Base-by-base conservation (phyloP, 2,329 filamentous ascomycete species). In the Fusarium fujikuroi region DNA sequence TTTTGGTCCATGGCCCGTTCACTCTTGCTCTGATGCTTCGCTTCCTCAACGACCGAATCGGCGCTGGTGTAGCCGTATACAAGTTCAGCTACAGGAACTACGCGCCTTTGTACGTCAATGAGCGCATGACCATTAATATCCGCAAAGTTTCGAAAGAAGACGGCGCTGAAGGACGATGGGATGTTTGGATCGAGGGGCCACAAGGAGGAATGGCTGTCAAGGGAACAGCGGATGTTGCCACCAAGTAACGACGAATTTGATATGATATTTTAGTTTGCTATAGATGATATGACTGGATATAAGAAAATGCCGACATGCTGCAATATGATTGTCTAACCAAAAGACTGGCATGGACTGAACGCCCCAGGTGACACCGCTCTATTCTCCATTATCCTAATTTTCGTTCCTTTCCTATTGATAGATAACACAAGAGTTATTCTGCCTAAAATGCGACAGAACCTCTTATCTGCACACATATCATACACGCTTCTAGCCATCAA, bases 1-100 rank as follows among this genome's bases (percentile, higher is more conserved):
- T 94, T 32, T 87, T 98, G 21, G 93, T 98, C 62, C 96, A 98
- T 78, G 96, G 96, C 0, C 95, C 96, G 2, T 84, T 99, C 60
- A 91, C 90, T 3, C 87, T 97, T 44, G 91, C 92, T 0, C 85
- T 98, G 10, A 91, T 98, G 86, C 85, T 97, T 40, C 88, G 90
- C 21, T 86, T 92, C 9, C 81, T 97, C 32, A 73, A 69, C 36
- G 76, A 75, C 19, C 67, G 75, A 47, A 39, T 78, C 28, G 64
- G 63, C 23, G 61, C 50, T 10, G 66, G 63, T 46, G 74, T 77
- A 53, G 75, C 77, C 23, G 82, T 95, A 28, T 79, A 82, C 52
- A 85, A 81, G 16, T 88, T 98, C 58, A 87, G 92, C 60, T 98
- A 98, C 81, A 89, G 90, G 56, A 97, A 98, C 80, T 81, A 97